A percentile compares a stretch with the other conserved stretches of the same genome.
phyloP scores from a whole-genome alignment of 2,329 filamentous ascomycete genomes.

The Coniochaeta sp. region DNA sequence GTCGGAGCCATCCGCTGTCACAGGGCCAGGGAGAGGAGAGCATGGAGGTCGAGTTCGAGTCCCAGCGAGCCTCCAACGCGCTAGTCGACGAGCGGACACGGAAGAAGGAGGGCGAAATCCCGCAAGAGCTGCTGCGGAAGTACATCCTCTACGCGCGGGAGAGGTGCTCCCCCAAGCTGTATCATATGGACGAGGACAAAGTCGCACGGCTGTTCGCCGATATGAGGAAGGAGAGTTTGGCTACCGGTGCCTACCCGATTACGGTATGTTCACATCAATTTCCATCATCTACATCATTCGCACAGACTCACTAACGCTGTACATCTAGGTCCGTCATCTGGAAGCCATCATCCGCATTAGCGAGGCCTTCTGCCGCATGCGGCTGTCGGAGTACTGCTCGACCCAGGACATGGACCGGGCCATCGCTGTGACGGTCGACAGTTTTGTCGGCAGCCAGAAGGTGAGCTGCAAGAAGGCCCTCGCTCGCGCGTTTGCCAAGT shows the following conservation, averaged over 20 bases:
- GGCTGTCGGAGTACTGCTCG: conserved; percentile 91
- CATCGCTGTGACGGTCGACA: conserved; percentile 93
- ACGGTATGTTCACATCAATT: conserved; percentile 77
- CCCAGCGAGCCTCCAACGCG: conserved; percentile 9
- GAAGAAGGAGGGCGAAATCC: conserved; percentile 61
- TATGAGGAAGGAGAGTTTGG: conserved; percentile 87
- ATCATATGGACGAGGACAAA: conserved; percentile 98
- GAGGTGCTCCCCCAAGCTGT: conserved; percentile 82
- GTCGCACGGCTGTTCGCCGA: conserved; percentile 89
- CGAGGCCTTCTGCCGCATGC: conserved; percentile 95
- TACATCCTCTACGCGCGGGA: conserved; percentile 95
- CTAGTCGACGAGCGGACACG: conserved; percentile 9
- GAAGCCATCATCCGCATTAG: conserved; percentile 96
- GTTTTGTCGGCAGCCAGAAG: conserved; percentile 94
- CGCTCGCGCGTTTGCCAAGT: conserved; percentile 92
- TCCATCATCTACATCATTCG: not conserved
- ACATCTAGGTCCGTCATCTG: conserved; percentile 85
- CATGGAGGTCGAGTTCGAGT: conserved; percentile 56
- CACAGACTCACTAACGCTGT: not conserved
- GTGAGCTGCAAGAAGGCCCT: conserved; percentile 96
- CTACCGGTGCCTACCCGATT: conserved; percentile 94
- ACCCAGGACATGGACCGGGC: conserved; percentile 89
- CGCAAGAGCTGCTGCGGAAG: conserved; percentile 85
- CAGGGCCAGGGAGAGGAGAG: conserved; percentile 36
- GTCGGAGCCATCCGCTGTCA: conserved; percentile 66